Evolutionary conservation across 2,329 filamentous ascomycete species (phyloP).

Genomic region (Alternaria arborescens): DNA sequence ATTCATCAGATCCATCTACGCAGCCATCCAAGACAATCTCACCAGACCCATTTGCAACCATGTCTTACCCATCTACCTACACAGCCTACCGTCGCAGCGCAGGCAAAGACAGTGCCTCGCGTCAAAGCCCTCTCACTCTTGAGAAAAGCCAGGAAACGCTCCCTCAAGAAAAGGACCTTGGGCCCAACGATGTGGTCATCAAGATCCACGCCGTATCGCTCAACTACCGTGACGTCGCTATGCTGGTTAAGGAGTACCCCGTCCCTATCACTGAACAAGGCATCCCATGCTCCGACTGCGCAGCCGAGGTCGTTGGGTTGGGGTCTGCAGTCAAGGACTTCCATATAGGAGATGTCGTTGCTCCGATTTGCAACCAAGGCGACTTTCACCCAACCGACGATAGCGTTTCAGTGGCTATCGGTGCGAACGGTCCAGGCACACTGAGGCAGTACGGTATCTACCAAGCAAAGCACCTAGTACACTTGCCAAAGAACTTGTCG

Average conservation of each 20-base stretch:
- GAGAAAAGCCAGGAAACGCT: neutral
- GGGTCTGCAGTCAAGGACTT: constrained; percentile 29
- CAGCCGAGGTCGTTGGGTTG: constrained; percentile 35
- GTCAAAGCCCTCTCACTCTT: constrained; percentile 24
- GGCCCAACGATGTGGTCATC: constrained; percentile 30
- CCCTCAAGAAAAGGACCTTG: constrained; percentile 9
- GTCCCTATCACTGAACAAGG: constrained; percentile 16
- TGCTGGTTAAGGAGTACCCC: constrained; percentile 31
- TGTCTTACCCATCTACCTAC: constrained; percentile 26
- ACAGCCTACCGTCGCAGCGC: constrained; percentile 32
- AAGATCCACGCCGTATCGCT: constrained; percentile 39
- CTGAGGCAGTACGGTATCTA: constrained; percentile 38
- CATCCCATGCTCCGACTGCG: constrained; percentile 35
- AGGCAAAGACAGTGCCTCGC: constrained; percentile 13
- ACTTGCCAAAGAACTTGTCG: constrained; percentile 30
- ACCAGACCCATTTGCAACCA: neutral
- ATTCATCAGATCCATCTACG: neutral
- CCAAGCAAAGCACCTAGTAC: constrained; percentile 35
- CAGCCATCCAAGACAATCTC: neutral
- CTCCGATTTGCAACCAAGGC: constrained; percentile 21
- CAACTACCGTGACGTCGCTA: constrained; percentile 41
- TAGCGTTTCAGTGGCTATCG: constrained; percentile 15
- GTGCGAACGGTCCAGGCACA: constrained; percentile 25
- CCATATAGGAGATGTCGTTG: constrained; percentile 36
- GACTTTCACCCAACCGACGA: constrained; percentile 23